Evolutionary conservation across 1,284 basidiomycete genomes (phyloP), one percentile per base, ranked within the genome.

Genomic region (Moniliophthora roreri): DNA sequence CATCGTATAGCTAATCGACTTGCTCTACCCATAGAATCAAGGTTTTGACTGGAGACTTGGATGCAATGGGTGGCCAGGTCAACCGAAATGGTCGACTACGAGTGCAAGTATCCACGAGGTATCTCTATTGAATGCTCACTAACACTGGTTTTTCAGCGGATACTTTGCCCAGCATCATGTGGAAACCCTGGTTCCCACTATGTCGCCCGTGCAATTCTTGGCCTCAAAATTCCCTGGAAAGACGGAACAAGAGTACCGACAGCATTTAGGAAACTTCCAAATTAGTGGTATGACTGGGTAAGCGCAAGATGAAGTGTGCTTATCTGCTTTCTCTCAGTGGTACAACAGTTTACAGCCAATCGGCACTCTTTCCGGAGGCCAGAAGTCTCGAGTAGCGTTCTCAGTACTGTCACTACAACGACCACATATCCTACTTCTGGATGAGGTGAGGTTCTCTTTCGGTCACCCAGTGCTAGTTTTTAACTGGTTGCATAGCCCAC

Each of bases 121-220:
- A 24, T 16, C 9, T 23, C n/a, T 55, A 21, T 20, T 37, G 37
- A 44, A 23, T 18, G 39, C 26, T 46, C 52, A 39, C 51, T 37
- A 49, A 52, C 5, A 46, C 28, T 6, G 6, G 49, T 23, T 44
- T n/a, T 38, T 23, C 64, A 91, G 85, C 56, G 91, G 89, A 28
- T 96, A 98, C 76, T 98, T 98, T 69, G 92, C 95, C 13, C 97
- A 99, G 67, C 97, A 99, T 70, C 97, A 99, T 68, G 90, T 99
- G 50, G 97, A 99, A 69, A 90, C 91, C 48, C 82, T 99, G 53
- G 84, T 89, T 54, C 85, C 94, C 0, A 81, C 79, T 3, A 83
- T 96, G 80, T 89, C 86, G 11, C 91, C 95, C 0, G 97, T 99
- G 7, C 89, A 92, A 61, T 98, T 98, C 77, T 76, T 99, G 26